Evolutionary conservation across 2,329 filamentous ascomycete genomes (phyloP).

Genomic region (Byssothecium circinans): DNA sequence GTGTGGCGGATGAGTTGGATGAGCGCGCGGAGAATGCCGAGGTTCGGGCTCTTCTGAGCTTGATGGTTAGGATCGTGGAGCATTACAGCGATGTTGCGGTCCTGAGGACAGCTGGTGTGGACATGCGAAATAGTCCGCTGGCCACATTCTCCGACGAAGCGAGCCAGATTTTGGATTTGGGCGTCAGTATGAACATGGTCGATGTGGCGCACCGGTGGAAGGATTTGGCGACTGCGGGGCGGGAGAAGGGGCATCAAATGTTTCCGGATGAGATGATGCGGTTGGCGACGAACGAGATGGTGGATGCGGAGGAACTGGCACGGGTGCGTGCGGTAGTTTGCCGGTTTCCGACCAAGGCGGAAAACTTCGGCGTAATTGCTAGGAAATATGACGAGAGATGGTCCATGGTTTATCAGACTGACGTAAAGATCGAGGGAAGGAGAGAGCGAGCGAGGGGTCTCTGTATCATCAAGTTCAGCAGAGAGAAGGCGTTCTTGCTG

Average conservation of each 20-base stretch:
- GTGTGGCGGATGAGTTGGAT: not conserved
- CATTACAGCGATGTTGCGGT: slow-evolving; percentile 9
- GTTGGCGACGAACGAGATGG: slow-evolving; percentile 13
- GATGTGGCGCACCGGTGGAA: not conserved
- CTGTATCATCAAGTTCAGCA: not conserved
- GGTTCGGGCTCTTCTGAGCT: slow-evolving; percentile 1
- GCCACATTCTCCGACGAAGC: not conserved
- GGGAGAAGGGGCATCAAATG: not conserved
- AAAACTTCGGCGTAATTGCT: not conserved
- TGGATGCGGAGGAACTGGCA: slow-evolving; percentile 6
- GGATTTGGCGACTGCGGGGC: not conserved
- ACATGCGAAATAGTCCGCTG: not conserved
- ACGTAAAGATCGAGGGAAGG: not conserved
- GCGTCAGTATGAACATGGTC: not conserved
- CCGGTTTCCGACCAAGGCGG: slow-evolving; percentile 3
- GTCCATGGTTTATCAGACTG: not conserved
- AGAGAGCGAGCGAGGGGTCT: not conserved
- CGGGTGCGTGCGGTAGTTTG: slow-evolving; percentile 1
- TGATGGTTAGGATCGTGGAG: slow-evolving; percentile 7
- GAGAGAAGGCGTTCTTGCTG: not conserved
- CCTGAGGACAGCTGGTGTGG: not conserved
- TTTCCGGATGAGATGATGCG: slow-evolving; percentile 3
- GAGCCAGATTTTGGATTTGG: not conserved
- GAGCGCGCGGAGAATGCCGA: slow-evolving; percentile 2
- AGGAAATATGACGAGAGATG: not conserved